Evolutionary conservation across 495 filamentous ascomycete species (phyloP), one percentile per base, ranked within the genome.

Genomic region (Aspergillus wentii): DNA sequence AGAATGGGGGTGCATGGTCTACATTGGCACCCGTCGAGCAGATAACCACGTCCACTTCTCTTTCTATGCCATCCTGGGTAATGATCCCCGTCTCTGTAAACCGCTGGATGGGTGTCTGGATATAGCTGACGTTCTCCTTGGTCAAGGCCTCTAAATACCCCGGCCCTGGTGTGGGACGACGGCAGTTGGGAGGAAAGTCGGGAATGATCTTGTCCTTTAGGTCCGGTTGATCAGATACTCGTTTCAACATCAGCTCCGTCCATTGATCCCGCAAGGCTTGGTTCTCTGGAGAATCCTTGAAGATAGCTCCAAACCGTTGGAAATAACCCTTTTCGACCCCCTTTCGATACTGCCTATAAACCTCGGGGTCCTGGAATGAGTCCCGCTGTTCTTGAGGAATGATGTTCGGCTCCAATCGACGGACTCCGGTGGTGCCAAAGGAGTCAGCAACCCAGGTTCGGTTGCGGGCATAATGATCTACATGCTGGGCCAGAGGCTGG

Each of bases 81-180:
- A 73, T 55, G 41, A 83, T 74, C 4, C 76, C 77, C 1, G 59
- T 76, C 19, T 62, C 61, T 0, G 75, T 82, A 48, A 85, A 75
- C 6, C 59, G 56, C 30, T 68, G 47, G 52, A 86, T 86, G 15
- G 54, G 64, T 0, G 65, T 68, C 30, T 62, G 62, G 49, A 84
- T 75, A 42, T 79, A 78, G 36, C 66, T 59, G 18, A 81, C 79
- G 40, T 88, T 85, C 14, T 73, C 65, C 52, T 81, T 68, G 2
- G 70, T 60, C 30, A 88, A 57, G 10, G 82, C 75, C 45, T 87
- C 83, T 13, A 88, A 73, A 51, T 87, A 88, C 0, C 80, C 81
- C 5, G 79, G 79, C 0, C 82, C 84, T 0, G 83, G 83, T 0
- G 84, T 88, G 0, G 85, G 65, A 10, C 84, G 78, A 31, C 82